Base-by-base conservation (phyloP, 176 grass and related monocot genomes). In the Triticum monococcum region DNA sequence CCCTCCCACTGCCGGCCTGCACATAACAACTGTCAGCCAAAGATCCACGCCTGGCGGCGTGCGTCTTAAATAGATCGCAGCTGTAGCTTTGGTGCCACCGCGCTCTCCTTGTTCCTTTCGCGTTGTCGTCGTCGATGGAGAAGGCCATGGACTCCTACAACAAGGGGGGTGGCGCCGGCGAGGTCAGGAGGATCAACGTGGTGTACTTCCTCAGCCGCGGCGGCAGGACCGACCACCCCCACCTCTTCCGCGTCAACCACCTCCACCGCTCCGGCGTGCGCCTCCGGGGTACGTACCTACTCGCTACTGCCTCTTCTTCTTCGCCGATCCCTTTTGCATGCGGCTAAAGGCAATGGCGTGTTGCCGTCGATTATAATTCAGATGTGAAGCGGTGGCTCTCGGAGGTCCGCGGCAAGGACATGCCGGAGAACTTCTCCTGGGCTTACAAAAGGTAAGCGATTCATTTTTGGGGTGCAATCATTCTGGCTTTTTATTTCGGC, bases 371-470 rank as follows among this genome's bases (percentile, higher is more conserved):
- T 31, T 2, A 14, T 1, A 16, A 52, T 63, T 78, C 78, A 95
- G 93, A 95, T 83, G 91, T 95, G 24, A 95, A 95, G 89, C 79
- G 89, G 69, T 95, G 91, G 93, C 91, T 95, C 4, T 75, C 91
- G 59, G 93, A 95, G 87, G 83, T 95, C 16, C 89, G 91, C 17
- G 89, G 93, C 77, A 91, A 91, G 84, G 91, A 80, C 70, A 79
- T 93, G 84, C 72, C 91, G 66, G 84, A 87, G 23, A 89, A 65
- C 9, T 93, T 93, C 79, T 82, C 93, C 6, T 95, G 93, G 93
- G 92, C 89, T 3, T 91, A 93, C 81, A 95, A 93, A 66, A 92
- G 87, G 93, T 92, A 31, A 12, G 14, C 16, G 36, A n/a, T 18
- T 3, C 38, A 59, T 22, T 59, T 30, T 75, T 50, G 7, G 2